Percentiles rank a stretch among this genome's conserved stretches.
Conservation (phyloP, 345 rosid species). For the Xanthoceras sorbifolium region DNA sequence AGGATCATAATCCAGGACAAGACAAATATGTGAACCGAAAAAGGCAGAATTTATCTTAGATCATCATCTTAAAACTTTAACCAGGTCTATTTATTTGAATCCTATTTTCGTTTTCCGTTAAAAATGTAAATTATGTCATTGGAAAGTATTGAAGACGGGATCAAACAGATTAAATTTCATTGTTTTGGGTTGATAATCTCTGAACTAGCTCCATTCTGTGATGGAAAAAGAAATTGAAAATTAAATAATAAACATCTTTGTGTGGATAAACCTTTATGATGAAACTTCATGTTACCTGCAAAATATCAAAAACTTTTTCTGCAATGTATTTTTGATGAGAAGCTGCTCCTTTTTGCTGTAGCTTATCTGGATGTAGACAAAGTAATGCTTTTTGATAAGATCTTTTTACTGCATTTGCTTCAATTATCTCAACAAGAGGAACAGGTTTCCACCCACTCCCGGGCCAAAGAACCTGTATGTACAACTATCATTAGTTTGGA, state of each 20-base stretch:
- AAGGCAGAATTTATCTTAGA: background rate
- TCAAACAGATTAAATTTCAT: too few relatives aligned
- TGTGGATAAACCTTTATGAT: background rate
- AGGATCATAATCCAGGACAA: background rate
- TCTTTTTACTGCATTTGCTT: slow-evolving; percentile 81
- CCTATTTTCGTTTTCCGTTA: too few relatives aligned
- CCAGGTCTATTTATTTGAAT: too few relatives aligned
- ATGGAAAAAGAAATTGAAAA: too few relatives aligned
- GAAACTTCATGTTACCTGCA: slow-evolving; percentile 59
- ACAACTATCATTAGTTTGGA: background rate
- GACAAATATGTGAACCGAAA: background rate
- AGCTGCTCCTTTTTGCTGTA: slow-evolving; percentile 85
- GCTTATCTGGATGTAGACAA: slow-evolving; percentile 90
- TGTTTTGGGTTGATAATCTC: background rate
- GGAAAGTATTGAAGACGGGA: too few relatives aligned
- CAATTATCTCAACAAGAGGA: slow-evolving; percentile 84
- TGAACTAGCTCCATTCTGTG: background rate
- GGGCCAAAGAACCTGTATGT: slow-evolving; percentile 78
- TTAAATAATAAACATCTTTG: background rate
- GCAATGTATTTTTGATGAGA: slow-evolving; percentile 71
- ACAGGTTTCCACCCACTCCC: slow-evolving; percentile 87
- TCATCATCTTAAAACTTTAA: background rate
- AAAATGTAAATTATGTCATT: too few relatives aligned
- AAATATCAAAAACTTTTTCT: slow-evolving; percentile 69
- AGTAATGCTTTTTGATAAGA: slow-evolving; percentile 88